Percentiles rank a stretch among this genome's conserved stretches.
Conservation (phyloP, 2,329 filamentous ascomycete genomes). For the Paraconiothyrium brasiliense region DNA sequence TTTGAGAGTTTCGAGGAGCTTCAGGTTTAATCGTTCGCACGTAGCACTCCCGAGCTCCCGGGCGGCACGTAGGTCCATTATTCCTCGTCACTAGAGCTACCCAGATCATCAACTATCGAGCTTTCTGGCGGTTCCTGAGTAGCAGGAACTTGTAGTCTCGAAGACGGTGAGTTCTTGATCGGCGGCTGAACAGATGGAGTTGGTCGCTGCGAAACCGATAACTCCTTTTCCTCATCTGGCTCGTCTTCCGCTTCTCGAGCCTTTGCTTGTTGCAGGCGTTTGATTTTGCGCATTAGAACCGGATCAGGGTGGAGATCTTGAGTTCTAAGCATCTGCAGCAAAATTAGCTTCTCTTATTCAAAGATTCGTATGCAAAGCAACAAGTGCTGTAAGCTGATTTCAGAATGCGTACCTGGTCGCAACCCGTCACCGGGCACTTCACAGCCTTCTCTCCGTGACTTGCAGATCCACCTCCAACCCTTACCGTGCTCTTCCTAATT, state of each 20-base stretch:
- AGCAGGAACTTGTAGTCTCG: conserved; percentile 13
- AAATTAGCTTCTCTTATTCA: conserved; percentile 12
- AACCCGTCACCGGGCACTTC: conserved; percentile 73
- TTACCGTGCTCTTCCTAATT: conserved; percentile 42
- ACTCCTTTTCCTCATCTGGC: conserved; percentile 35
- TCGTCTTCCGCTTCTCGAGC: conserved; percentile 36
- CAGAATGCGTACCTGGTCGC: conserved; percentile 56
- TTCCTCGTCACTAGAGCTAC: conserved; percentile 31
- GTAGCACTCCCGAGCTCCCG: neutral
- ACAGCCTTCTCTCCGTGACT: conserved; percentile 47
- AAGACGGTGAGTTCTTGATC: conserved; percentile 4
- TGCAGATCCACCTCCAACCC: conserved; percentile 23
- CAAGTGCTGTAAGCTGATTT: neutral
- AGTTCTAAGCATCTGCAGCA: conserved; percentile 39
- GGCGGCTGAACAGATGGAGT: neutral
- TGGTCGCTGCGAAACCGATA: neutral
- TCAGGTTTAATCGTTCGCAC: neutral
- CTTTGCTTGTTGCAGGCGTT: conserved; percentile 45
- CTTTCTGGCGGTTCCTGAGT: conserved; percentile 27
- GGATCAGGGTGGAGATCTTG: conserved; percentile 41
- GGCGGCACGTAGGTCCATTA: conserved; percentile 11
- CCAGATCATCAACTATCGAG: conserved; percentile 33
- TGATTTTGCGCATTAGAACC: conserved; percentile 49
- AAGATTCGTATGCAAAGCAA: neutral
- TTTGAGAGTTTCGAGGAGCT: neutral